A percentile compares a stretch with the other conserved stretches of the same genome.
Conservation (phyloP, 2,329 filamentous ascomycete genomes). For the Apiospora koreana region DNA sequence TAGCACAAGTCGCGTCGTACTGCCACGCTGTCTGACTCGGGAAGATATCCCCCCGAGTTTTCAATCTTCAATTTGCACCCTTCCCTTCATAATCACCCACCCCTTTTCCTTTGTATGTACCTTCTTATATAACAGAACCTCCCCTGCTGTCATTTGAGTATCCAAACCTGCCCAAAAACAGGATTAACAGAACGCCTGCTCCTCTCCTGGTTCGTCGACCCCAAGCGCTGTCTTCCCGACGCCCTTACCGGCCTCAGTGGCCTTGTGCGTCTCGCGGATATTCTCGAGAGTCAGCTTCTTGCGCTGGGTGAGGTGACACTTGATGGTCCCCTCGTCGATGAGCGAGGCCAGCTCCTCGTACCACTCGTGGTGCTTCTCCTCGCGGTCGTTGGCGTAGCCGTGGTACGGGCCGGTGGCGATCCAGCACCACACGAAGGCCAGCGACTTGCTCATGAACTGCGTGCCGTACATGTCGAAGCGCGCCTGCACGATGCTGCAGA, state of each 20-base stretch:
- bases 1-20: no score
- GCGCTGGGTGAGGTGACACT: constrained; percentile 39
- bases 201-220: constrained; percentile 28
- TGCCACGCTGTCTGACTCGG: no score
- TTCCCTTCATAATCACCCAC: no score
- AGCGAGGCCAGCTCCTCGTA: constrained; percentile 35
- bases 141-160: no score
- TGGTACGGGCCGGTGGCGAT: constrained; percentile 43
- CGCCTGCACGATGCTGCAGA: constrained; percentile 46
- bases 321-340: constrained; percentile 37
- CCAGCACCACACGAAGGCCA: constrained; percentile 43
- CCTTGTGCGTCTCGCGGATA: constrained; percentile 39
- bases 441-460: constrained; percentile 45
- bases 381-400: constrained; percentile 29
- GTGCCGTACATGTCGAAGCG: constrained; percentile 45
- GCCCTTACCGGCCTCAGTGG: constrained; percentile 37
- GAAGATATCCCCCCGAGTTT: no score
- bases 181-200: constrained; percentile 21
- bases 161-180: no score
- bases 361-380: constrained; percentile 40
- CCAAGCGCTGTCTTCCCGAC: constrained; percentile 39
- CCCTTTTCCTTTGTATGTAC: no score
- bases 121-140: no score
- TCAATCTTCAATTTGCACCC: no score
- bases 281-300: constrained; percentile 37